These are phyloP conservation scores for Trypanosoma mega DNA, from an alignment of 208 protist species.

Conservation along the genomic window DNA sequence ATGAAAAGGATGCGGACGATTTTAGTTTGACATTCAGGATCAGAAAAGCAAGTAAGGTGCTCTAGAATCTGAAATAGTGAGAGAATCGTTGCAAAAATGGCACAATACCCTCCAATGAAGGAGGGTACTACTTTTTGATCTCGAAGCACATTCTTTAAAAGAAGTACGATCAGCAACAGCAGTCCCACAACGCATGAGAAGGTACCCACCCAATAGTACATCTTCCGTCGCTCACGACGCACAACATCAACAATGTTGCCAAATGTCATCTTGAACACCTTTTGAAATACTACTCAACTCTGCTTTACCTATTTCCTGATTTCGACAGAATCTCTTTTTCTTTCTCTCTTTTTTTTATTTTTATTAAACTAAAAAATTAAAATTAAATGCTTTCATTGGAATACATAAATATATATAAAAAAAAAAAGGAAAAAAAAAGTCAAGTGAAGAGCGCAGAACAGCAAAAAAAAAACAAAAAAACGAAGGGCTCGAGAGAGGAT, in stretches of 20 bases:
- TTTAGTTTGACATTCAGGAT: conserved; percentile 90
- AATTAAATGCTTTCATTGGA: neutral
- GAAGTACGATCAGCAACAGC: conserved; percentile 63
- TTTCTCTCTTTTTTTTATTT: too few species aligned
- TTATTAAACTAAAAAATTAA: conserved; percentile 18
- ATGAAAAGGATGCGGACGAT: conserved; percentile 94
- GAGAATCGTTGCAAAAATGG: conserved; percentile 84
- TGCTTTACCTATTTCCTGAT: too few species aligned
- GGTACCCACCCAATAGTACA: conserved; percentile 88
- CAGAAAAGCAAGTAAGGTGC: conserved; percentile 87
- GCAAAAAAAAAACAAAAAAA: conserved; percentile 6
- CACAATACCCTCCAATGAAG: conserved; percentile 87
- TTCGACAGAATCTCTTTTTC: too few species aligned
- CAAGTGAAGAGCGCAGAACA: neutral
- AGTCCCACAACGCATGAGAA: conserved; percentile 76
- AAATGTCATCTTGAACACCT: conserved; percentile 14
- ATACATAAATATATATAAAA: neutral
- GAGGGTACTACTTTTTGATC: conserved; percentile 61
- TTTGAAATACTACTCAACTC: too few species aligned
- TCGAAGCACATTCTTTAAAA: conserved; percentile 41
- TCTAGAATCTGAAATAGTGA: conserved; percentile 91
- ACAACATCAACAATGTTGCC: conserved; percentile 5
- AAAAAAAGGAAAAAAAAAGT: neutral
- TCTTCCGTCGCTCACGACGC: conserved; percentile 54
- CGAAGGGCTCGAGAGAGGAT: too few species aligned